These are phyloP conservation scores for Colletotrichum sp. DNA, from an alignment of 2,329 filamentous ascomycete species.

Conservation along the genomic window DNA sequence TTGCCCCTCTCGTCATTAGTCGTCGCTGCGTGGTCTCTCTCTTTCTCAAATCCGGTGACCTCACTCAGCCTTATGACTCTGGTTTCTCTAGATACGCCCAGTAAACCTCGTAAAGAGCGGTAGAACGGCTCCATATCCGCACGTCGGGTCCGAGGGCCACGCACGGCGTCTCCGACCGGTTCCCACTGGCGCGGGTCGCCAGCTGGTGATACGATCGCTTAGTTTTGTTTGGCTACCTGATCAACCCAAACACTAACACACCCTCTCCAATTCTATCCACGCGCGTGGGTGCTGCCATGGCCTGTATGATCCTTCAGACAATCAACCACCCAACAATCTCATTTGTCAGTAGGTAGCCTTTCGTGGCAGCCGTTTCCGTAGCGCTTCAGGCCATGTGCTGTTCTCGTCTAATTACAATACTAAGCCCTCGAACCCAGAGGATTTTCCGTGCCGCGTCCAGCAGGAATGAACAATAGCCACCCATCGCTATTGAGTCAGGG, in stretches of 20 bases:
- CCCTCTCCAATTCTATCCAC: background rate
- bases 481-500: background rate
- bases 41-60: background rate
- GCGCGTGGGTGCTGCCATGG: background rate
- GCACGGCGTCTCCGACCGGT: conserved; percentile 5
- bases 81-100: background rate
- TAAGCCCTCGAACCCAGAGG: background rate
- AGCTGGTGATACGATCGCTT: background rate
- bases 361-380: background rate
- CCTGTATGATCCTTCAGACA: background rate
- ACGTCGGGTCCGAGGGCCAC: background rate
- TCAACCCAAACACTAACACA: background rate
- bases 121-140: background rate
- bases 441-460: background rate
- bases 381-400: background rate
- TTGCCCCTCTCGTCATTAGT: background rate
- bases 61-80: background rate
- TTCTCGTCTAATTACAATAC: background rate
- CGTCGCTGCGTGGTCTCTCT: background rate
- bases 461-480: background rate
- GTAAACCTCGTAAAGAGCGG: background rate
- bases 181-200: background rate
- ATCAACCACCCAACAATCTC: background rate
- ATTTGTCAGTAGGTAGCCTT: background rate
- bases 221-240: background rate